Percentiles rank a stretch among this genome's conserved stretches.
Evolutionary conservation across 2,329 filamentous ascomycete genomes (phyloP).

Genomic region (Aspergillus fischeri): DNA sequence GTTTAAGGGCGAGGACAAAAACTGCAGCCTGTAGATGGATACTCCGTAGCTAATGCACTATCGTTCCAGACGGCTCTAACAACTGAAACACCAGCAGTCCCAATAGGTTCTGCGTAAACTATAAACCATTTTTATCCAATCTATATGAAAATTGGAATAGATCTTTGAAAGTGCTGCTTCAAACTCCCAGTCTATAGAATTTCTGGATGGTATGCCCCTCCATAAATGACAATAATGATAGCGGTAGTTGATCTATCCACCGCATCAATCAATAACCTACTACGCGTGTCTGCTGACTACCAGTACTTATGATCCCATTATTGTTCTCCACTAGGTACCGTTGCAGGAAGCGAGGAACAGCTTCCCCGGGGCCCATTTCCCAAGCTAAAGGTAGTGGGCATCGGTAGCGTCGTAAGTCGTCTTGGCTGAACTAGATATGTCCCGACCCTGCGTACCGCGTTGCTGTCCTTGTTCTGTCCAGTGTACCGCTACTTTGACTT

Average conservation of each 20-base stretch:
- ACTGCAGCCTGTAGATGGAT: not conserved
- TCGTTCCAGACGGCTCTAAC: too few relatives aligned
- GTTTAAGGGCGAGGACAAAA: not conserved
- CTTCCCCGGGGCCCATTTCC: constrained; percentile 29
- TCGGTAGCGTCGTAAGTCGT: constrained; percentile 17
- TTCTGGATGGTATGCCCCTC: not conserved
- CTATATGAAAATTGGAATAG: not conserved
- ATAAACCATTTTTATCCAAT: not conserved
- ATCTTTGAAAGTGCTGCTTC: not conserved
- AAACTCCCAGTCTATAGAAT: not conserved
- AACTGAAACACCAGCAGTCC: not conserved
- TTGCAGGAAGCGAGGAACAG: constrained; percentile 29
- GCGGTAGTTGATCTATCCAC: not conserved
- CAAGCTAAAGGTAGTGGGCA: constrained; percentile 29
- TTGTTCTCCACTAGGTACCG: constrained; percentile 16
- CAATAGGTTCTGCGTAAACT: not conserved
- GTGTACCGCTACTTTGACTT: not conserved
- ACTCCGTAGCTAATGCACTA: not conserved
- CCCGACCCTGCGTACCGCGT: constrained; percentile 5
- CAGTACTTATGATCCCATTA: constrained; percentile 1
- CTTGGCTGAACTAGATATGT: constrained; percentile 13
- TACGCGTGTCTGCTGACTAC: not conserved
- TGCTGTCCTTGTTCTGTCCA: not conserved
- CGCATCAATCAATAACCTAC: not conserved
- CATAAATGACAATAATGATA: not conserved